Percentiles rank a stretch among this genome's conserved stretches.
Evolutionary conservation across 1,284 basidiomycete species (phyloP).

Genomic region (Leucoagaricus sp.): DNA sequence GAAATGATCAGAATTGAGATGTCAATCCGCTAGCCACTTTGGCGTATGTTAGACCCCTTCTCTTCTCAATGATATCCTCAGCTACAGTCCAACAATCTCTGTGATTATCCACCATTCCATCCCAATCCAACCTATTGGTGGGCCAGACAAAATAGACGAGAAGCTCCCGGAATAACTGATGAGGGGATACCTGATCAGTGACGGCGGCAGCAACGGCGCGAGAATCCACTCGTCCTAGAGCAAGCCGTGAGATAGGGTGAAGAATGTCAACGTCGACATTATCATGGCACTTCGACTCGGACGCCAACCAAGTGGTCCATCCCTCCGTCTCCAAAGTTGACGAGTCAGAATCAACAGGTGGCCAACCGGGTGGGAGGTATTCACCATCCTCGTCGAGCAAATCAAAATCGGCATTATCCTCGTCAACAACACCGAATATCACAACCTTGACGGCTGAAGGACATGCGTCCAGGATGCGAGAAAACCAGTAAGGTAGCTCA

Average conservation of each 20-base stretch:
- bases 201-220: constrained; percentile 6
- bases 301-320: background rate
- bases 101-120: constrained; percentile 1
- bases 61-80: constrained; percentile 11
- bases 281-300: background rate
- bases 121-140: constrained; percentile 9
- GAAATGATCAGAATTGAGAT: background rate
- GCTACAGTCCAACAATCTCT: constrained; percentile 11
- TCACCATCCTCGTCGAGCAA: constrained; percentile 7
- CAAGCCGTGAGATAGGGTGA: constrained; percentile 9
- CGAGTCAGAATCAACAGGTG: background rate
- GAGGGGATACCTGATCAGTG: background rate
- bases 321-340: background rate
- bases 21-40: constrained; percentile 1
- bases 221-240: constrained; percentile 6
- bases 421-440: constrained; percentile 5
- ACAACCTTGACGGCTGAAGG: constrained; percentile 2
- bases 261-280: constrained; percentile 5
- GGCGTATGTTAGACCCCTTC: constrained; percentile 5
- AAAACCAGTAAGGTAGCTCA: background rate
- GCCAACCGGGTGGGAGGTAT: constrained; percentile 10
- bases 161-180: constrained; percentile 5
- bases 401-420: constrained; percentile 7
- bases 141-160: constrained; percentile 9
- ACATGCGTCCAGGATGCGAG: constrained; percentile 1